Base-by-base conservation (phyloP, 441 rosid genomes). In the Jatropha podagrica region DNA sequence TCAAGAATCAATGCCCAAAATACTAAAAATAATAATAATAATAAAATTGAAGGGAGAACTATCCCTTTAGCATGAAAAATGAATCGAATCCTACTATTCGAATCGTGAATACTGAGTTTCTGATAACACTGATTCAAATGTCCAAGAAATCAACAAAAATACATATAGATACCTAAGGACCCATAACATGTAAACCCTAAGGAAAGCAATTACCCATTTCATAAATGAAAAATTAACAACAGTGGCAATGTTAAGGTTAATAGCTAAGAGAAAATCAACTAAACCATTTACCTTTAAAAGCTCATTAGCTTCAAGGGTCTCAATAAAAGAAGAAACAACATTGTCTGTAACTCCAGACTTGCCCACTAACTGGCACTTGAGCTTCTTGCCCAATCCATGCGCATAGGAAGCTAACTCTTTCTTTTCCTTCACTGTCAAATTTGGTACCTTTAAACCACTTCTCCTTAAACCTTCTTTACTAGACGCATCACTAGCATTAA, bases 321-420 rank as follows among this genome's bases (percentile, higher is more conserved):
- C 97, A 7, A 88, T 63, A 77, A 95, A 95, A 7, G 97, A 85
- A 74, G 86, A 59, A 9, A 81, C 87, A 2, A 94, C 90, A 51
- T 83, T 83, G 13, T 85, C 92, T 7, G 97, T 94, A 52, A 92
- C 93, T 26, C 97, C 97, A 65, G 93, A 88, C 83, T 94, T 94
- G 23, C 97, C 97, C 32, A 92, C 97, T 14, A 87, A 77, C 70
- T 94, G 98, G 68, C 78, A 82, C 90, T 87, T 92, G 74, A 91
- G 86, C 80, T 89, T 90, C 83, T 92, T 83, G 60, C 98, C 98
- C 70, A 94, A 77, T 46, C 96, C 85, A 79, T 91, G 91, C 0
- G 97, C 98, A 77, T 90, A 91, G n/a, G 94, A 91, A 59, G 94
- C 94, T 68, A 95, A 74, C 74, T 92, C 96, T 80, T 95, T 92